These are phyloP conservation scores for Paecilomyces dactylethromorphus DNA, from an alignment of 2,329 filamentous ascomycete species.

Conservation along the genomic window DNA sequence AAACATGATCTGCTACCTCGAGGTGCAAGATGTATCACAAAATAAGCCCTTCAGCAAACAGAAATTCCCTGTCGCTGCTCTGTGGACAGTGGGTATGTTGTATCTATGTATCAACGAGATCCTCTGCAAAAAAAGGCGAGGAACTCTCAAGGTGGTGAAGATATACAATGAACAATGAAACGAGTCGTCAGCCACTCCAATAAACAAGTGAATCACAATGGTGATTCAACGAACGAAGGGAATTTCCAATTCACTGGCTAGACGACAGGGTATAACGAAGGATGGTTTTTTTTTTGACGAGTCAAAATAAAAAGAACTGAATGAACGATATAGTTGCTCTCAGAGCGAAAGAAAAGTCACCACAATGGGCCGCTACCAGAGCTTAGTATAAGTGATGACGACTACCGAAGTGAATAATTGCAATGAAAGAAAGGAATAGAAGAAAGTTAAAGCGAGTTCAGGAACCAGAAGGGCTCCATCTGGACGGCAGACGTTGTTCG, in stretches of 20 bases:
- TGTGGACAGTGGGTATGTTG: background rate
- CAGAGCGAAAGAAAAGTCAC: background rate
- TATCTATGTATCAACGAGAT: background rate
- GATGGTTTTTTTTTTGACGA: background rate
- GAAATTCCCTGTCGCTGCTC: background rate
- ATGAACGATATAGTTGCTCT: background rate
- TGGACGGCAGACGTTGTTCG: background rate
- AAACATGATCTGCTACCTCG: conserved; percentile 16
- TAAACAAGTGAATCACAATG: background rate
- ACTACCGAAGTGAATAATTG: background rate
- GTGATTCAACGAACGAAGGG: background rate
- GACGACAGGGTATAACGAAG: background rate
- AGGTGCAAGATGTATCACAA: background rate
- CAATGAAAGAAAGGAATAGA: background rate
- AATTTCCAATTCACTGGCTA: background rate
- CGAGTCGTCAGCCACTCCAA: background rate
- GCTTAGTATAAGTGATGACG: background rate
- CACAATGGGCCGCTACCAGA: background rate
- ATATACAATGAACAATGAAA: background rate
- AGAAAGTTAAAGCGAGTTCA: background rate
- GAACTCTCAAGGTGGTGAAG: background rate
- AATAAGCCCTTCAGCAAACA: background rate
- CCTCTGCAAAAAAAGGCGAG: background rate
- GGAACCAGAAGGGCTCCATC: background rate
- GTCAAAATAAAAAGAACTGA: background rate